These are phyloP conservation scores for Mycena floridula DNA, from an alignment of 768 basidiomycete species.

Conservation along the genomic window DNA sequence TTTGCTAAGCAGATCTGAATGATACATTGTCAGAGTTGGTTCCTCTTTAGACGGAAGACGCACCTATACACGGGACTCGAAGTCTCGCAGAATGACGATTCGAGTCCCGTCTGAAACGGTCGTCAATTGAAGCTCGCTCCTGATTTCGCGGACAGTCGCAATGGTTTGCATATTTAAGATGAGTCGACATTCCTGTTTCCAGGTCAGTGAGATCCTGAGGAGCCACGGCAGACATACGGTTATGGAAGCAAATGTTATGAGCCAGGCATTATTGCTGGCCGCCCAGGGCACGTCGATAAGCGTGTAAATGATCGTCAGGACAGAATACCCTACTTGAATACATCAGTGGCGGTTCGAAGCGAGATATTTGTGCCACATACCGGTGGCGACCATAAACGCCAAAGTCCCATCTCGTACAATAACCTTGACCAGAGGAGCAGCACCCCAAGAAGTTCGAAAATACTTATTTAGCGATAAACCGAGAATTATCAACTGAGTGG, in stretches of 20 bases:
- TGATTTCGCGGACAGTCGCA: neutral
- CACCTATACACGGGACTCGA: too few relatives aligned
- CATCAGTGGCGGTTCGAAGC: too few relatives aligned
- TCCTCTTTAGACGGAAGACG: too few relatives aligned
- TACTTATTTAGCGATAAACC: slow-evolving; percentile 6
- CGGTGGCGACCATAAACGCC: slow-evolving; percentile 6
- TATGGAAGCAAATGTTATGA: neutral
- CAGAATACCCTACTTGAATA: too few relatives aligned
- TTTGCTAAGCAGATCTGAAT: too few relatives aligned
- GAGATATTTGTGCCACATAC: too few relatives aligned
- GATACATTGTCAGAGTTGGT: too few relatives aligned
- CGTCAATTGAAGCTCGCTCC: slow-evolving; percentile 6
- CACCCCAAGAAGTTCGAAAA: neutral
- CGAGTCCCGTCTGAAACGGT: slow-evolving; percentile 4
- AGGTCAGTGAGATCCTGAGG: neutral
- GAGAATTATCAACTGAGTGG: slow-evolving; percentile 8
- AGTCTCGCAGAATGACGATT: neutral
- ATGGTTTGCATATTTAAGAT: slow-evolving; percentile 11
- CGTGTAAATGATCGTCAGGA: slow-evolving; percentile 4
- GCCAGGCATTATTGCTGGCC: neutral
- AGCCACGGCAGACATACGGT: neutral
- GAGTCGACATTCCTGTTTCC: slow-evolving; percentile 9
- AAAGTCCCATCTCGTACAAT: slow-evolving; percentile 10
- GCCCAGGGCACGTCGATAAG: neutral
- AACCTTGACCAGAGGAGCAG: slow-evolving; percentile 5